These are phyloP conservation scores for Herpetospermum pedunculosum DNA, from an alignment of 306 rosid species.

Conservation along the genomic window DNA sequence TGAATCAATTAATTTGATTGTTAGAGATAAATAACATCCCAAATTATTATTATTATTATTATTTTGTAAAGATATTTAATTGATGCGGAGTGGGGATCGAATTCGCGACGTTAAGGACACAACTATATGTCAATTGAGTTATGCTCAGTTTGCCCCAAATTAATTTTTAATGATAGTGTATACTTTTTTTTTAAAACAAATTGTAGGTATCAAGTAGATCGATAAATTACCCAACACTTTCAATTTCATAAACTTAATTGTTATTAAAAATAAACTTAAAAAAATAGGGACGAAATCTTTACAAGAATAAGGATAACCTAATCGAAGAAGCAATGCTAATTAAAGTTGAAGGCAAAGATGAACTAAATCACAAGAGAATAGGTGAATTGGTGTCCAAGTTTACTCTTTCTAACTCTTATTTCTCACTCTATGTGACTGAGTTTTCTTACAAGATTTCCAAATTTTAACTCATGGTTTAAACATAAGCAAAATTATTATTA, in stretches of 20 bases:
- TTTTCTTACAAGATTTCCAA: slow-evolving; percentile 2
- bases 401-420: slow-evolving; percentile 3
- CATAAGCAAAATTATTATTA: not conserved
- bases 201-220: too few relatives aligned
- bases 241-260: not conserved
- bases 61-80: too few relatives aligned
- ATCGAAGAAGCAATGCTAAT: not conserved
- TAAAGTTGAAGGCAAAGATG: not conserved
- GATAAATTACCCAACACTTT: not conserved
- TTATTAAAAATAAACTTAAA: not conserved
- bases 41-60: too few relatives aligned
- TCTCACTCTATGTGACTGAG: not conserved
- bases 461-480: not conserved
- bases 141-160: too few relatives aligned
- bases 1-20: too few relatives aligned
- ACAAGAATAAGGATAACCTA: not conserved
- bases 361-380: slow-evolving; percentile 8
- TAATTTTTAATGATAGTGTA: too few relatives aligned
- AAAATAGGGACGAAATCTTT: not conserved
- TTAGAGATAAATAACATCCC: too few relatives aligned
- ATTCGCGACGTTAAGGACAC: too few relatives aligned
- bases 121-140: too few relatives aligned
- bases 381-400: not conserved
- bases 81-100: too few relatives aligned
- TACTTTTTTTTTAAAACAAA: too few relatives aligned